A percentile compares a stretch with the other conserved stretches of the same genome.
Evolutionary conservation across 805 yeast species (phyloP).

Genomic region (Cyberlindnera subsufficiens): DNA sequence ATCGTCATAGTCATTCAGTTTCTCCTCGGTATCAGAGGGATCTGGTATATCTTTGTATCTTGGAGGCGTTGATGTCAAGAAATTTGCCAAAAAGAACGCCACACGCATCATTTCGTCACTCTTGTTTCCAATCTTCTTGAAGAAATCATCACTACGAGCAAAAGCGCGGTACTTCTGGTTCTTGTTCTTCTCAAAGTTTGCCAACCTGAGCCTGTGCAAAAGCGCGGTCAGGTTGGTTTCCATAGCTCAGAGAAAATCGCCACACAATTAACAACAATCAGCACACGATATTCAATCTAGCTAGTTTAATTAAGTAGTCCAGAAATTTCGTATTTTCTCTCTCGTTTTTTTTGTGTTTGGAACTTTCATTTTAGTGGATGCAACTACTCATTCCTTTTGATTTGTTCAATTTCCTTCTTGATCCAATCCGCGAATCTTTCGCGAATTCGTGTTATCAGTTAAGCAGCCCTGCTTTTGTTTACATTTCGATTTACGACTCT

Average conservation of each 20-base stretch:
- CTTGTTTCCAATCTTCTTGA: constrained; percentile 9
- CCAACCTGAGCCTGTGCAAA: constrained; percentile 3
- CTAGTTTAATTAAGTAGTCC: too few relatives aligned
- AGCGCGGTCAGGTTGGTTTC: constrained; percentile 6
- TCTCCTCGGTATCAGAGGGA: neutral
- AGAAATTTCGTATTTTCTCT: too few relatives aligned
- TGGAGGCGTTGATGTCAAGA: constrained; percentile 13
- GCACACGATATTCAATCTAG: too few relatives aligned
- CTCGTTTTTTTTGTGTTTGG: too few relatives aligned
- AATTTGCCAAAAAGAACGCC: constrained; percentile 9
- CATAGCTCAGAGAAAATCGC: constrained; percentile 1
- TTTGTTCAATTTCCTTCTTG: too few relatives aligned
- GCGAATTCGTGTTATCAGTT: neutral
- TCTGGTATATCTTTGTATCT: neutral
- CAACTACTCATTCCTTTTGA: too few relatives aligned
- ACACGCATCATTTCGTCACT: constrained; percentile 14
- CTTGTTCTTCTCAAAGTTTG: constrained; percentile 6
- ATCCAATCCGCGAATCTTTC: too few relatives aligned
- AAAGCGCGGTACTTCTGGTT: constrained; percentile 11
- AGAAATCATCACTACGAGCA: constrained; percentile 8
- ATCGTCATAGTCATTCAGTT: neutral
- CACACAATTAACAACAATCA: too few relatives aligned
- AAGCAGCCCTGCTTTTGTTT: constrained; percentile 7
- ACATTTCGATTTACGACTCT: constrained; percentile 3
- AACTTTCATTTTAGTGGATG: too few relatives aligned